Base-by-base conservation (phyloP, 495 filamentous ascomycete genomes). In the Parmelia sp. region DNA sequence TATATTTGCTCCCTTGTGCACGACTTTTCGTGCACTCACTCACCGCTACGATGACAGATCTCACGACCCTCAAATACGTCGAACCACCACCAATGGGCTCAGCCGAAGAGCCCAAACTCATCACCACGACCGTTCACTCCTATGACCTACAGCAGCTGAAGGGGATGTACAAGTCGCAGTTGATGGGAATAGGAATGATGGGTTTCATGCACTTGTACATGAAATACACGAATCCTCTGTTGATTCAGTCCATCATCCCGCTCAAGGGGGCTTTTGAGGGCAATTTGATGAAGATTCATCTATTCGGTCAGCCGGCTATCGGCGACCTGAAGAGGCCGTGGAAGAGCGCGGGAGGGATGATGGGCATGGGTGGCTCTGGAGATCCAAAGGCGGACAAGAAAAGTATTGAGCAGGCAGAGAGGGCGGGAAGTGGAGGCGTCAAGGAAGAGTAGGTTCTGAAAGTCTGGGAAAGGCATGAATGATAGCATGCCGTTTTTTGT, bases 171-270 rank as follows among this genome's bases (percentile, higher is more conserved):
- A 92, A 91, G 80, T 82, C 86, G 68, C 92, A 96, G 75, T 78
- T 96, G 67, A 96, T 96, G 88, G 94, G 94, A 58, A 81, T 98
- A 58, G 91, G 84, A 71, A 97, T 98, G 94, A 97, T 97, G 94
- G 84, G 77, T 66, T 87, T 96, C 72, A 97, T 98, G 94, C 94
- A 97, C 80, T 66, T 97, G 69, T 97, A 97, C 86, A 87, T 98
- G 81, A 90, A 96, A 78, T 97, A 96, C 88, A 96, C 92, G 79
- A 98, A 97, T 86, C 94, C 94, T 40, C 89, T 98, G 44, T 79
- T 97, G 73, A 95, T 98, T 82, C 94, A 98, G 84, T 92, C 88
- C 72, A 96, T 98, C 82, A 93, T 98, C 74, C 94, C 94, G 37
- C 82, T 97, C 73, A 98, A 98, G 87, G 82, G 88, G 71, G 94